phyloP scores from a whole-genome alignment of 1,284 basidiomycete genomes.

The Marasmius oreades region DNA sequence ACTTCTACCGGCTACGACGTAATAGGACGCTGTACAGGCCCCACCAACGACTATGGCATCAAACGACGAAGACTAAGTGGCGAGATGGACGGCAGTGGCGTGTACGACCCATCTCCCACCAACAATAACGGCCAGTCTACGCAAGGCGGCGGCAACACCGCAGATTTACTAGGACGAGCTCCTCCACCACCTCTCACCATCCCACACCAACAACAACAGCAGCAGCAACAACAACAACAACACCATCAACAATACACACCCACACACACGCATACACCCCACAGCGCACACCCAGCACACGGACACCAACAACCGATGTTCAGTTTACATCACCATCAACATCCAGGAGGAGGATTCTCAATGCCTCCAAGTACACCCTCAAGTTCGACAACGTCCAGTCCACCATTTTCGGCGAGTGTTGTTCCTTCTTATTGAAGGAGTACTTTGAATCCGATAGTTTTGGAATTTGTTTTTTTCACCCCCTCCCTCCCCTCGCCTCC shows the following conservation, averaged over 20 bases:
- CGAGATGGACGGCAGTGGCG: conserved; percentile 56
- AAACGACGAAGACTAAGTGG: conserved; percentile 55
- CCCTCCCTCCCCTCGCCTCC: not conserved
- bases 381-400: conserved; percentile 62
- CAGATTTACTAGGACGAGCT: conserved; percentile 41
- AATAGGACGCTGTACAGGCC: conserved; percentile 17
- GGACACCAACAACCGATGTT: conserved; percentile 39
- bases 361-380: conserved; percentile 64
- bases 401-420: conserved; percentile 79
- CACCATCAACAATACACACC: not conserved
- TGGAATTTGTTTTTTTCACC: not conserved
- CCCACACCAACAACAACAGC: conserved; percentile 26
- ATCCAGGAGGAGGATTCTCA: conserved; percentile 40
- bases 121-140: not conserved
- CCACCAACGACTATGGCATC: conserved; percentile 50
- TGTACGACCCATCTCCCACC: conserved; percentile 23
- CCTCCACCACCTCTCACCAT: conserved; percentile 59
- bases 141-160: conserved; percentile 22
- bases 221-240: conserved; percentile 3
- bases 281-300: conserved; percentile 21
- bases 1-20: not conserved
- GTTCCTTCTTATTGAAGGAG: conserved; percentile 33
- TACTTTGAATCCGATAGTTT: conserved; percentile 26
- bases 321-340: conserved; percentile 33
- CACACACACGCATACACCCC: not conserved